Evolutionary conservation across 2,329 filamentous ascomycete genomes (phyloP), one percentile per base, ranked within the genome.

Genomic region (Neobulgaria alba): DNA sequence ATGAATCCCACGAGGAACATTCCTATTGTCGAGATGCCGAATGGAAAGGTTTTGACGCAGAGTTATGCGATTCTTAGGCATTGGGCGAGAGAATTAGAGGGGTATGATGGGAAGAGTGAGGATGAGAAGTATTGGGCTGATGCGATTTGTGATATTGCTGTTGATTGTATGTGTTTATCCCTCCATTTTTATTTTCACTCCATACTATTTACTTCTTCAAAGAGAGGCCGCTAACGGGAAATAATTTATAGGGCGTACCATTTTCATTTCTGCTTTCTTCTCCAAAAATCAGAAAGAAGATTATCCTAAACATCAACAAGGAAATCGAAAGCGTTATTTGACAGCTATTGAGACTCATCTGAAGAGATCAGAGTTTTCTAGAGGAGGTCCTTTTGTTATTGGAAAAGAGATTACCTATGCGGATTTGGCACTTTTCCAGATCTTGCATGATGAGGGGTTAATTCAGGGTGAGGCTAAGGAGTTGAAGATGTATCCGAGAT

Each of bases 281-380:
- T 48, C 47, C 9, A 33, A 42, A 3, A 50, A 55, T 16, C 50
- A 53, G 31, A 47, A 56, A 17, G 48, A 48, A 15, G 43, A 41
- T 4, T 61, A 58, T 41, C 49, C 50, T 4, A 47, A 55, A 34
- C 57, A 61, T 34, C 39, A 54, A 34, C 34, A 49, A 30, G 50
- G 41, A 2, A 38, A 46, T 17, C 50, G 53, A 19, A 36, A 39
- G 3, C 33, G 39, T 14, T 56, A 48, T 38, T 42, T 57, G 17
- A 51, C 59, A 39, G 58, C 60, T 9, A 57, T 65, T 49, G 62
- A 65, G 29, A 61, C 63, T 34, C 55, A 56, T 36, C 39, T 59
- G 31, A n/a, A n/a, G 15, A 42, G 40, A 3, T 50, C 51, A 17
- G 49, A 57, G 15, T 44, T 67, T 54, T 52, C 60, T 47, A 10